Percentiles rank a stretch among this genome's conserved stretches.
Conservation (phyloP, 768 basidiomycete genomes). For the Pleurotus salmoneostramineus region DNA sequence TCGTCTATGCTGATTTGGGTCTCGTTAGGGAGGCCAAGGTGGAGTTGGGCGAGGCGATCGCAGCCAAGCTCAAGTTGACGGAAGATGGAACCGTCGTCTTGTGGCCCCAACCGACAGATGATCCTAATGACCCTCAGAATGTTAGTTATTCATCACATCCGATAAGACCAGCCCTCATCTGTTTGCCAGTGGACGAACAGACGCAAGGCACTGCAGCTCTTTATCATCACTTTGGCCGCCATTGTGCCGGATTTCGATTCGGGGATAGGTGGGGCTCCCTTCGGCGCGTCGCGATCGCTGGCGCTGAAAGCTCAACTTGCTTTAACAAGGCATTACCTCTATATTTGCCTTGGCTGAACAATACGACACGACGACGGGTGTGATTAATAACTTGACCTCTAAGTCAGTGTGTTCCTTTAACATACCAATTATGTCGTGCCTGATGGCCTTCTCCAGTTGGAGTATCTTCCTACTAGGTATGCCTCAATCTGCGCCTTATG, state of each 20-base stretch:
- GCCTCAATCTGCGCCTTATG: background rate
- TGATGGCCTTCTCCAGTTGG: constrained; percentile 33
- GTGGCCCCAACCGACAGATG: constrained; percentile 55
- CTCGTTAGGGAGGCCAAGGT: constrained; percentile 43
- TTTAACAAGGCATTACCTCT: constrained; percentile 37
- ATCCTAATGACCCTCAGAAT: constrained; percentile 29
- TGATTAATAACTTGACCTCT: constrained; percentile 55
- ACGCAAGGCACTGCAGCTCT: constrained; percentile 44
- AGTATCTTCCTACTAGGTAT: constrained; percentile 51
- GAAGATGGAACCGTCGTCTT: constrained; percentile 49
- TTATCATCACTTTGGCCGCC: constrained; percentile 52
- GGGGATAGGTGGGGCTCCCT: constrained; percentile 33
- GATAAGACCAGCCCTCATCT: background rate
- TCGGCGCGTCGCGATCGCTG: background rate
- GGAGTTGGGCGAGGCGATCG: constrained; percentile 51
- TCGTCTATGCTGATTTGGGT: background rate
- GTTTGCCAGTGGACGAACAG: constrained; percentile 36
- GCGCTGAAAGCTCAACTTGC: background rate
- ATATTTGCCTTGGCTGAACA: constrained; percentile 54
- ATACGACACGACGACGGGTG: constrained; percentile 43
- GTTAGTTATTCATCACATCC: background rate
- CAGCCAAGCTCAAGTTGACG: constrained; percentile 47
- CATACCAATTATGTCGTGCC: background rate
- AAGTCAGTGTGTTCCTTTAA: constrained; percentile 22
- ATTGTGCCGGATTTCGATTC: constrained; percentile 62